Conservation (phyloP, 108 stramenopile genomes). For the Mayamaea pseudoterrestris region DNA sequence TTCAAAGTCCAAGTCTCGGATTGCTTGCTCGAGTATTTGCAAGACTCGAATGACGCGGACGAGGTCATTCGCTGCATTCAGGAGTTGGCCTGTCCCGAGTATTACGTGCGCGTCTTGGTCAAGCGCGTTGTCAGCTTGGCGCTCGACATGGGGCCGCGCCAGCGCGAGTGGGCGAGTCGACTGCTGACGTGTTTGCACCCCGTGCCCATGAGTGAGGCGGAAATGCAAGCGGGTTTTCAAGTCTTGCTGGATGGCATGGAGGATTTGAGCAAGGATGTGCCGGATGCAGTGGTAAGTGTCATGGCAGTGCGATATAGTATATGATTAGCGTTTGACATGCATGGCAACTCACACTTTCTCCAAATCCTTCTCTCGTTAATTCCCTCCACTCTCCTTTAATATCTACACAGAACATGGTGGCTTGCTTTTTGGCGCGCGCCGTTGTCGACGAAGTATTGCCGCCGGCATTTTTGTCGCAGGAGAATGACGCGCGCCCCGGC, state of each 20-base stretch:
- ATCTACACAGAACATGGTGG: conserved; percentile 51
- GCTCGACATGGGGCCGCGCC: conserved; percentile 69
- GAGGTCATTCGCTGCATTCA: conserved; percentile 68
- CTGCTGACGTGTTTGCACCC: conserved; percentile 81
- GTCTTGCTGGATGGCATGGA: conserved; percentile 72
- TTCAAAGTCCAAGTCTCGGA: conserved; percentile 73
- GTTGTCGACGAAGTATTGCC: conserved; percentile 93
- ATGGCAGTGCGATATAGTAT: not conserved
- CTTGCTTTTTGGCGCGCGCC: conserved; percentile 83
- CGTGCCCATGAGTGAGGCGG: conserved; percentile 45
- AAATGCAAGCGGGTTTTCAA: conserved; percentile 82
- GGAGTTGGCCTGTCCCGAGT: conserved; percentile 64
- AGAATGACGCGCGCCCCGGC: conserved; percentile 69
- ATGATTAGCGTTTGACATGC: conserved; percentile 1
- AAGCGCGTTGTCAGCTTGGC: conserved; percentile 53
- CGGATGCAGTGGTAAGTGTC: conserved; percentile 65
- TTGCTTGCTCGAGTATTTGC: conserved; percentile 53
- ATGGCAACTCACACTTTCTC: not conserved
- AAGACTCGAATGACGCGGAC: conserved; percentile 65
- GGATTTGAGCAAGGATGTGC: conserved; percentile 80
- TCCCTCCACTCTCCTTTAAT: not conserved
- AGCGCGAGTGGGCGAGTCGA: conserved; percentile 75
- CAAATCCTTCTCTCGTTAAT: not conserved
- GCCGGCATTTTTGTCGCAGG: conserved; percentile 86
- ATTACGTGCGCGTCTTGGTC: conserved; percentile 72